phyloP scores from a whole-genome alignment of 441 rosid species.

The Manihot esculenta region DNA sequence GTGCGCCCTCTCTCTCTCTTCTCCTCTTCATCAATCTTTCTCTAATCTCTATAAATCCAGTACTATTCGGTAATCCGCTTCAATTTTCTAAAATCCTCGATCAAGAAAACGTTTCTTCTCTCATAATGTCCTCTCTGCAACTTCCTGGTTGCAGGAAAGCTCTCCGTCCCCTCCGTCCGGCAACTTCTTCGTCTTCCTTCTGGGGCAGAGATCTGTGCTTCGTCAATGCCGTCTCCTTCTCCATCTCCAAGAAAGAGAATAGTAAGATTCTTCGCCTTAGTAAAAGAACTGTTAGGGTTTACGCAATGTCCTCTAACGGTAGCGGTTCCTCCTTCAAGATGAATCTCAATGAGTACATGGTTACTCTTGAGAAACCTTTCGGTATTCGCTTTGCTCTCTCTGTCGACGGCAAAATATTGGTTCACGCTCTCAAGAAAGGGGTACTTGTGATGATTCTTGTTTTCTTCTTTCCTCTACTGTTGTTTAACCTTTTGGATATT shows the following conservation, averaged over 20 bases:
- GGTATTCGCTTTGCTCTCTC: constrained; percentile 82
- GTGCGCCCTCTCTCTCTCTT: not conserved
- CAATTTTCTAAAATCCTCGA: not conserved
- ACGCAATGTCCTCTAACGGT: constrained; percentile 40
- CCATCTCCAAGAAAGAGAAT: not conserved
- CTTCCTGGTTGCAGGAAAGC: constrained; percentile 41
- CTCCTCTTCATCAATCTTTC: not conserved
- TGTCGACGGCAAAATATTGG: constrained; percentile 68
- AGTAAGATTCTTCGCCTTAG: constrained; percentile 1
- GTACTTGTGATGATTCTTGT: constrained; percentile 29
- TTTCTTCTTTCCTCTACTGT: no score
- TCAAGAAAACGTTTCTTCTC: not conserved
- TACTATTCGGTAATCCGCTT: not conserved
- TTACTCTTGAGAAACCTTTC: constrained; percentile 81
- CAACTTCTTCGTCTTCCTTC: constrained; percentile 25
- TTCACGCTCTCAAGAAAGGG: constrained; percentile 79
- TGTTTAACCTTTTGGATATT: not conserved
- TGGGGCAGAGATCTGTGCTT: constrained; percentile 28
- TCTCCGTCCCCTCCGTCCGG: constrained; percentile 16
- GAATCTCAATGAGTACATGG: constrained; percentile 96
- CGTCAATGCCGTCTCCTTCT: constrained; percentile 17
- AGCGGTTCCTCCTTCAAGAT: constrained; percentile 44
- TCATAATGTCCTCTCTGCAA: constrained; percentile 43
- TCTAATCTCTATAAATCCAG: not conserved
- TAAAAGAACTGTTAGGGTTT: constrained; percentile 23